Conservation (phyloP, 805 yeast genomes). For the Torulaspora microellipsoides region DNA sequence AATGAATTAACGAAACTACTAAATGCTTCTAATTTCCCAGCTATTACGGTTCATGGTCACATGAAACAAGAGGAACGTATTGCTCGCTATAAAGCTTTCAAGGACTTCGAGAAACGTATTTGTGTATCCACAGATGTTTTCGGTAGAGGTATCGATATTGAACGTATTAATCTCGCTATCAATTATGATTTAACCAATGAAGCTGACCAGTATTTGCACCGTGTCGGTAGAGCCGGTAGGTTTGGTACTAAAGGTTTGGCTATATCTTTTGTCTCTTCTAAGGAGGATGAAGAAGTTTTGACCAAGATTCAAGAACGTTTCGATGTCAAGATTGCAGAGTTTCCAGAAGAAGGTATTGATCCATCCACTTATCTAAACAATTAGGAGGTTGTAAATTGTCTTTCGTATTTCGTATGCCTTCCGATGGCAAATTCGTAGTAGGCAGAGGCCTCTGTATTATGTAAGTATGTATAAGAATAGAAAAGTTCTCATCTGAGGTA, state of each 20-base stretch:
- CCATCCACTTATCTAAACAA: constrained; percentile 98
- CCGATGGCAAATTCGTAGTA: too few species aligned
- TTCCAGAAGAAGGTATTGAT: constrained; percentile 98
- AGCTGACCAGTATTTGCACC: constrained; percentile 97
- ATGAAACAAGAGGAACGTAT: constrained; percentile 98
- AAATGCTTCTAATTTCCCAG: constrained; percentile 92
- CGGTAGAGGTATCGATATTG: constrained; percentile 99
- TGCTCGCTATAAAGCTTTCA: constrained; percentile 90
- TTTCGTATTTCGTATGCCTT: not conserved
- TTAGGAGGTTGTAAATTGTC: constrained; percentile 31
- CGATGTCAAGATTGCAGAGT: constrained; percentile 90
- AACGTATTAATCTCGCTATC: constrained; percentile 96
- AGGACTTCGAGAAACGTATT: constrained; percentile 97
- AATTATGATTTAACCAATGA: constrained; percentile 94
- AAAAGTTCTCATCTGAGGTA: constrained; percentile 1
- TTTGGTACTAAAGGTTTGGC: constrained; percentile 99
- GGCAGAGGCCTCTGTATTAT: constrained; percentile 12
- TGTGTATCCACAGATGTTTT: constrained; percentile 98
- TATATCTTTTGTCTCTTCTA: constrained; percentile 78
- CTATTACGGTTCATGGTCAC: constrained; percentile 93
- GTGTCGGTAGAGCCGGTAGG: constrained; percentile 99
- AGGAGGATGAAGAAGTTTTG: constrained; percentile 84
- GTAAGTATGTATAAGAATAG: constrained; percentile 10
- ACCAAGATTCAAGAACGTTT: constrained; percentile 94
- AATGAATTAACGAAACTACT: constrained; percentile 83